phyloP scores from a whole-genome alignment of 257 asterid genomes.

The Nicotiana paniculata region DNA sequence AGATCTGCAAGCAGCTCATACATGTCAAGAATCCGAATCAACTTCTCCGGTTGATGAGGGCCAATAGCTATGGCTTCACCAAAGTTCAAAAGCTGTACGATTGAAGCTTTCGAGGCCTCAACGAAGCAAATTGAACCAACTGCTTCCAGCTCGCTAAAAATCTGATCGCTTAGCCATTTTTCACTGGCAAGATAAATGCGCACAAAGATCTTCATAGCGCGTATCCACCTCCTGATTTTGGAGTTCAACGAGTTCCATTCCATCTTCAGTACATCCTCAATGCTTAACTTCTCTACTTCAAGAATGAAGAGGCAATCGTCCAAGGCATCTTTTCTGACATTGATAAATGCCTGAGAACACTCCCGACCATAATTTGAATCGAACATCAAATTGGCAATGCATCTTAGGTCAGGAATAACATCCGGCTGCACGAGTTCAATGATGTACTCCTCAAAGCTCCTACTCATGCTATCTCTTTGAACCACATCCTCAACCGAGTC shows the following conservation, averaged over 20 bases:
- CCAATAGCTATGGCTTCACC: slow-evolving; percentile 80
- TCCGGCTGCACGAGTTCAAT: slow-evolving; percentile 62
- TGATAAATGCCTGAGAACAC: slow-evolving; percentile 69
- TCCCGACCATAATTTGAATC: slow-evolving; percentile 72
- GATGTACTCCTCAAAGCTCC: slow-evolving; percentile 55
- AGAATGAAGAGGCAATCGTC: slow-evolving; percentile 81
- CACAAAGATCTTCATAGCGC: slow-evolving; percentile 82
- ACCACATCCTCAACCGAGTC: slow-evolving; percentile 63
- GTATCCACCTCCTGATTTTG: slow-evolving; percentile 77
- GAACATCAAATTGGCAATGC: slow-evolving; percentile 69
- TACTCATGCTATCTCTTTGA: slow-evolving; percentile 63
- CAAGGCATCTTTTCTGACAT: slow-evolving; percentile 69
- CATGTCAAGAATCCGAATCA: slow-evolving; percentile 81
- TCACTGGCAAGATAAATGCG: slow-evolving; percentile 77
- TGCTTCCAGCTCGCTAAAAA: slow-evolving; percentile 61
- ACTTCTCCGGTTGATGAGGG: slow-evolving; percentile 76
- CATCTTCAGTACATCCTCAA: slow-evolving; percentile 84
- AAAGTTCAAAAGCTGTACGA: slow-evolving; percentile 67
- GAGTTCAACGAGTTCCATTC: slow-evolving; percentile 73
- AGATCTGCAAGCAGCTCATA: slow-evolving; percentile 76
- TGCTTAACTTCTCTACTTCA: slow-evolving; percentile 74
- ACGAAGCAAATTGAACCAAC: slow-evolving; percentile 45
- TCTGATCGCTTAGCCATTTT: slow-evolving; percentile 68
- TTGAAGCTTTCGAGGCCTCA: slow-evolving; percentile 64
- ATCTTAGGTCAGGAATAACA: slow-evolving; percentile 52